Base-by-base conservation (phyloP, 106 monocot species). In the Dioscorea zingiberensis region DNA sequence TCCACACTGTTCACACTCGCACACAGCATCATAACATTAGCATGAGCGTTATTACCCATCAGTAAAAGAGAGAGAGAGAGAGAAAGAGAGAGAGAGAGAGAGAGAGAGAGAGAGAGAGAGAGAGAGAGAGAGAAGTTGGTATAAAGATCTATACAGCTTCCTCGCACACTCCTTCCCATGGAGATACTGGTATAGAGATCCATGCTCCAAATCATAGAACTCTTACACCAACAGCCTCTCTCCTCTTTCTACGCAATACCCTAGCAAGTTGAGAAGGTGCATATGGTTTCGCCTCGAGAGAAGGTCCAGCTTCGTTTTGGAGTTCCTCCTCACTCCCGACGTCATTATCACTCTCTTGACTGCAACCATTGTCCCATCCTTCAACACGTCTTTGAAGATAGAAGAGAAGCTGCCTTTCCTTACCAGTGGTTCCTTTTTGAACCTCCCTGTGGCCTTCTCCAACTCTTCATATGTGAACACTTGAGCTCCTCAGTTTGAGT, bases 161-260 rank as follows among this genome's bases (percentile, higher is more conserved):
- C 98, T 67, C 1, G 98, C 98, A n/a, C 11, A 93, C 98, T 86
- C 86, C 58, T 84, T 92, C 28, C 92, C 86, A 44, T 99, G 98
- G 61, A 99, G 84, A 65, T 99, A 89, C 51, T 89, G 98, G 57
- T 99, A 89, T 56, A 99, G 62, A 25, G 98, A 93, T 0, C 98
- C 98, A 51, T 99, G 86, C 26, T 93, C 98, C 98, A 99, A 93
- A n/a, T n/a, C n/a, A n/a, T n/a, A n/a, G 85, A 87, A 99, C 80
- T 99, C 98, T 13, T 99, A 99, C 9, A 99, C 98, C 8, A 99
- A 53, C 4, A 99, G 98, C 69, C 89, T 86, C 75, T 99, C 93
- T 0, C 93, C 84, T 1, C 82, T 79, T 73, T 98, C 98, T 71
- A 93, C 98, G 48, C 98, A 99, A 47, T 82, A 99, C 3, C 98